Evolutionary conservation across 176 grass and related monocot species (phyloP).

Genomic region (Microstegium vimineum): DNA sequence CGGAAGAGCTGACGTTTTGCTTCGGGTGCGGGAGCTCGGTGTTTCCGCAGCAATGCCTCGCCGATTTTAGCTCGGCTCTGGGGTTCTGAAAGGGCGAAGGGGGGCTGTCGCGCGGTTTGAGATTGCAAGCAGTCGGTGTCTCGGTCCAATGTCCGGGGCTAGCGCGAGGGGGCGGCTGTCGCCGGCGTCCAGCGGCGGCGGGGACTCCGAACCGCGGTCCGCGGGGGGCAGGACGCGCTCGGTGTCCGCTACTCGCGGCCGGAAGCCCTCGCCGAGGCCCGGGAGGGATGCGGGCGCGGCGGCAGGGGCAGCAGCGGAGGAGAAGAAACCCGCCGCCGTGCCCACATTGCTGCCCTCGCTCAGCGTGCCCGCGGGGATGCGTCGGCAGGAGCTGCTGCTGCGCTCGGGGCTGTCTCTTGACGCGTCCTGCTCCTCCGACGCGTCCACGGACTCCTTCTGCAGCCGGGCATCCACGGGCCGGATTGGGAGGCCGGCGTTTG

Average conservation of each 20-base stretch:
- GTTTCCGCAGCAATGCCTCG: slow-evolving; percentile 11
- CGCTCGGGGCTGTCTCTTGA: slow-evolving; percentile 77
- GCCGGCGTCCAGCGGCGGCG: slow-evolving; percentile 27
- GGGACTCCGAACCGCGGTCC: slow-evolving; percentile 41
- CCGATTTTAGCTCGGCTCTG: slow-evolving; percentile 28
- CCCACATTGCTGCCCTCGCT: slow-evolving; percentile 52
- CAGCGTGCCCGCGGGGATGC: slow-evolving; percentile 38
- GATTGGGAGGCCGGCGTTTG: slow-evolving; percentile 57
- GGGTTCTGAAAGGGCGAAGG: not conserved
- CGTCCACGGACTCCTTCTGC: slow-evolving; percentile 89
- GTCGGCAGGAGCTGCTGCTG: slow-evolving; percentile 78
- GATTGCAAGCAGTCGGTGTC: not conserved
- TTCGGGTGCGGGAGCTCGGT: not conserved
- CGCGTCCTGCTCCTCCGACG: slow-evolving; percentile 89
- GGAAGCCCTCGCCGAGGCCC: slow-evolving; percentile 50
- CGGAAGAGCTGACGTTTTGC: not conserved
- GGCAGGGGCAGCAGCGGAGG: not conserved
- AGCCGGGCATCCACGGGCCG: slow-evolving; percentile 89
- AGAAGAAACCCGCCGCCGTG: slow-evolving; percentile 30
- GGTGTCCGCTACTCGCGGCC: slow-evolving; percentile 44
- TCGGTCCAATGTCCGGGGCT: slow-evolving; percentile 38
- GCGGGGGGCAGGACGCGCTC: slow-evolving; percentile 39
- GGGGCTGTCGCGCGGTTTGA: slow-evolving; percentile 2
- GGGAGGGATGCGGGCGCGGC: slow-evolving; percentile 17
- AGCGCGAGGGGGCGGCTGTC: slow-evolving; percentile 37